Evolutionary conservation across 495 filamentous ascomycete genomes (phyloP).

Genomic region (Wilcoxina mikolae): DNA sequence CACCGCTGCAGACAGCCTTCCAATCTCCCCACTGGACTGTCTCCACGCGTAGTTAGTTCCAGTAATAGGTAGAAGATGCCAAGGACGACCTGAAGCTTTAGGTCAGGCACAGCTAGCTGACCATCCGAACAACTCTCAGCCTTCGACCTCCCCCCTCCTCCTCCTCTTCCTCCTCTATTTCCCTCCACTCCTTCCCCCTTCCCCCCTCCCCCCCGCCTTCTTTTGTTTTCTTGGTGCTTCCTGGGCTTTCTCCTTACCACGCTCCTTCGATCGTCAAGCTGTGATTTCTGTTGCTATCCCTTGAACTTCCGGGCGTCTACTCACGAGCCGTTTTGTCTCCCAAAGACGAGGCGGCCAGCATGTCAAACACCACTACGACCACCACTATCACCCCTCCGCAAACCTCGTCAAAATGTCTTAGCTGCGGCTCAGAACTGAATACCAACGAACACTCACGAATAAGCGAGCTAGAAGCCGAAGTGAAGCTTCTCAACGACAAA

Average conservation of each 20-base stretch:
- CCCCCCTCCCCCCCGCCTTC: neutral
- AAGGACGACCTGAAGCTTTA: neutral
- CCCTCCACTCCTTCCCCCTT: neutral
- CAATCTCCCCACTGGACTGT: too few relatives aligned
- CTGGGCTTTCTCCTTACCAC: neutral
- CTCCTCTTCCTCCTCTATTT: neutral
- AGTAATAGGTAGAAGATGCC: too few relatives aligned
- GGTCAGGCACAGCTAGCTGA: neutral
- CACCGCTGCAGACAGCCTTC: too few relatives aligned
- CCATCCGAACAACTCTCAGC: neutral
- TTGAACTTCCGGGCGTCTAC: neutral
- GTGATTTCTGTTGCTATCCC: neutral
- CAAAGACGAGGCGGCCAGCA: neutral
- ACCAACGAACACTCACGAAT: neutral
- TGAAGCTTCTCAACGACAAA: slow-evolving; percentile 52
- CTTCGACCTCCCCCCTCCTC: neutral
- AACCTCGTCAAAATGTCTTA: neutral
- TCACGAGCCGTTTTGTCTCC: neutral
- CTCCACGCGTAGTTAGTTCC: too few relatives aligned
- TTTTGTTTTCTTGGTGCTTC: neutral
- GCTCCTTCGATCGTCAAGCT: neutral
- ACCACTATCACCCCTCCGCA: too few relatives aligned
- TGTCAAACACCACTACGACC: neutral
- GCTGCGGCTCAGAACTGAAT: neutral
- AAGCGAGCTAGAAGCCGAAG: slow-evolving; percentile 1